Percentiles rank a stretch among this genome's conserved stretches.
Conservation (phyloP, 2,329 filamentous ascomycete species). For the Myotisia sp. region DNA sequence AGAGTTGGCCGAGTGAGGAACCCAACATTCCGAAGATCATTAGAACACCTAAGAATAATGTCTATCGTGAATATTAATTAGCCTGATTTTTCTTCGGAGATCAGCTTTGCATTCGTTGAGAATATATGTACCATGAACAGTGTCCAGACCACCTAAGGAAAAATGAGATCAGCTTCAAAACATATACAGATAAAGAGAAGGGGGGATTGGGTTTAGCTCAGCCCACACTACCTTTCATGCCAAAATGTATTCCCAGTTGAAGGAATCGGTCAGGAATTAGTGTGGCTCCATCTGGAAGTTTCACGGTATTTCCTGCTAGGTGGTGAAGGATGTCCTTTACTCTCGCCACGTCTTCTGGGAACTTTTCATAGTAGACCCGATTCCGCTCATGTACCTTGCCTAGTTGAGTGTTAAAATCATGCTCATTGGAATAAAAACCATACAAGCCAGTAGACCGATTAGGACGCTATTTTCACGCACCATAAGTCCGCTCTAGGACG, state of each 20-base stretch:
- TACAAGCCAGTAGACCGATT: too few relatives aligned
- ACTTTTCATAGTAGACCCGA: slow-evolving; percentile 67
- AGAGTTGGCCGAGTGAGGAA: slow-evolving; percentile 60
- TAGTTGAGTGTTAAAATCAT: slow-evolving; percentile 11
- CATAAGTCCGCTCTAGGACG: slow-evolving; percentile 59
- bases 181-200: background rate
- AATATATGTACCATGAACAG: slow-evolving; percentile 45
- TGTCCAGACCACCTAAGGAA: slow-evolving; percentile 49
- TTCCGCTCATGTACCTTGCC: slow-evolving; percentile 58
- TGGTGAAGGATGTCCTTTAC: slow-evolving; percentile 54
- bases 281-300: slow-evolving; percentile 55
- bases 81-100: slow-evolving; percentile 3
- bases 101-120: background rate
- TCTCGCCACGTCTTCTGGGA: slow-evolving; percentile 58
- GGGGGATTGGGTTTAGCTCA: too few relatives aligned
- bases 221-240: slow-evolving; percentile 51
- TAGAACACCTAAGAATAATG: slow-evolving; percentile 53
- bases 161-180: background rate
- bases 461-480: slow-evolving; percentile 19
- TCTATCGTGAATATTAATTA: slow-evolving; percentile 24
- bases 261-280: slow-evolving; percentile 63
- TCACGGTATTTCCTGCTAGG: slow-evolving; percentile 48
- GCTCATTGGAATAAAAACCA: slow-evolving; percentile 9
- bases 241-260: slow-evolving; percentile 64
- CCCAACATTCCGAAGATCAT: slow-evolving; percentile 63